These are phyloP conservation scores for Kwoniella pini DNA, from an alignment of 768 basidiomycete species.

Conservation along the genomic window DNA sequence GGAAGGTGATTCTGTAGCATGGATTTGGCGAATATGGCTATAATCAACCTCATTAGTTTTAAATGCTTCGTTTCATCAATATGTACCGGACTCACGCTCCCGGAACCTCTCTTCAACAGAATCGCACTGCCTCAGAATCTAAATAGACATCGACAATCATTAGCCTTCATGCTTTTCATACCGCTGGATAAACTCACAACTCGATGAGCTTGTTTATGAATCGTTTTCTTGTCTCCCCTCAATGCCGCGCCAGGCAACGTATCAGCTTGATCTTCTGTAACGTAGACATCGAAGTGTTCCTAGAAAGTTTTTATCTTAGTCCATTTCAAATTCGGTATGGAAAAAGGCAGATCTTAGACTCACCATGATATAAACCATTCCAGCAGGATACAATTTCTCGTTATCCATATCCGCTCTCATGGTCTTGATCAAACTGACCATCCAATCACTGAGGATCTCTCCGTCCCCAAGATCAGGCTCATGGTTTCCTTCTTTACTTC, in stretches of 20 bases:
- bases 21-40: slow-evolving; percentile 46
- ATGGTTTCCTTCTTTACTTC: neutral
- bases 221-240: slow-evolving; percentile 6
- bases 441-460: slow-evolving; percentile 50
- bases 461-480: slow-evolving; percentile 22
- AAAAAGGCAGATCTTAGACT: slow-evolving; percentile 4
- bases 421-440: slow-evolving; percentile 53
- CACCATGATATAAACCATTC: slow-evolving; percentile 50
- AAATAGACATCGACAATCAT: neutral
- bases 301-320: no score
- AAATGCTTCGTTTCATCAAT: neutral
- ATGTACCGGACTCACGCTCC: slow-evolving; percentile 37
- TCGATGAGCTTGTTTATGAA: slow-evolving; percentile 30
- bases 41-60: neutral
- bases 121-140: slow-evolving; percentile 38
- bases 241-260: neutral
- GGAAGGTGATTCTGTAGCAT: slow-evolving; percentile 50
- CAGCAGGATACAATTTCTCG: slow-evolving; percentile 55
- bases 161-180: neutral
- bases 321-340: no score
- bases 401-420: slow-evolving; percentile 55
- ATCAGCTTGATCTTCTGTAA: slow-evolving; percentile 15
- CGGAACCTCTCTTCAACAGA: slow-evolving; percentile 45
- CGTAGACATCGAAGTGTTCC: slow-evolving; percentile 43
- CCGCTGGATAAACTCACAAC: slow-evolving; percentile 17